Base-by-base conservation (phyloP, 768 basidiomycete species). In the Lentinula lateritia region DNA sequence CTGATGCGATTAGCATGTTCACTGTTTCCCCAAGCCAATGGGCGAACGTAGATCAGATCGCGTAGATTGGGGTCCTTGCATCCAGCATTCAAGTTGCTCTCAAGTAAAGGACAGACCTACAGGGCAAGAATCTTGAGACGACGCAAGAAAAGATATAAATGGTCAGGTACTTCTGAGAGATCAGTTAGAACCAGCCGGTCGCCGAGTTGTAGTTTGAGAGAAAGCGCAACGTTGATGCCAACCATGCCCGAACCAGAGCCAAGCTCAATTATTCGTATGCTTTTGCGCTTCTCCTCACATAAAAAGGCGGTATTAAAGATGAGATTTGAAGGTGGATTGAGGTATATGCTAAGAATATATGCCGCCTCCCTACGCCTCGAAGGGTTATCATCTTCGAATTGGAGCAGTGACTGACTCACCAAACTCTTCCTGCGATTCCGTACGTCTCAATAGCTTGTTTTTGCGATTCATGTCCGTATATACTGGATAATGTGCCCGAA, bases 351-450 rank as follows among this genome's bases (percentile, higher is more conserved):
- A 63, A 92, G 71, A 6, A 79, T 72, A 68, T 88, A 85, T 3
- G 89, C 84, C 28, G 89, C 87, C 73, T 93, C 90, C 92, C 90
- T 92, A 69, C 28, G 61, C 43, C 28, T 48, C 32, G 65, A 59
- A 35, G 41, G 34, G 9, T 43, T 36, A 45, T 35, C 23, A 53
- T 61, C 57, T 61, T 48, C 66, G 66, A 50, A 66, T 69, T 52
- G 67, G 70, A 32, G 61, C 55, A 42, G 66, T 61, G 55, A 68
- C 64, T 56, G 57, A 64, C 68, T 77, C 78, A 90, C 93, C 92
- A 94, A 52, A 95, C 85, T 72, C 90, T 79, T 36, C 92, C 90
- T 7, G 92, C 93, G 60, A 95, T 94, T 5, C 92, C 92, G 69
- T 89, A 93, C 65, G 75, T 76, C 15, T 77, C 72, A 58, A 94